phyloP scores from a whole-genome alignment of 805 yeast species.

The Yamadazyma insecticola region DNA sequence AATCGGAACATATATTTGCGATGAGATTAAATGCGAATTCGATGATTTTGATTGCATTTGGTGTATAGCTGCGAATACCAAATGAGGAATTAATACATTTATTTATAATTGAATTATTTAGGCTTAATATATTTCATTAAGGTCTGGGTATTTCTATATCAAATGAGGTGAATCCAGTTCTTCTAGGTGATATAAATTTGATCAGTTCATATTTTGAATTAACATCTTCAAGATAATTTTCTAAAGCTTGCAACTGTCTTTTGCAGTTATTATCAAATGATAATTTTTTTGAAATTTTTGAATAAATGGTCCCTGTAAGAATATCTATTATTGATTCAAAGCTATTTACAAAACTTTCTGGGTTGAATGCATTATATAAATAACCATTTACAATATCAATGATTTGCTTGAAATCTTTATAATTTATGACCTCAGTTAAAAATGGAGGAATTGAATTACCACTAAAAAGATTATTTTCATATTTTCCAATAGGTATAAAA shows the following conservation, averaged over 20 bases:
- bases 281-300: constrained; percentile 17
- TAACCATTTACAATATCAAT: constrained; percentile 41
- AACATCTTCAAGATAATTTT: constrained; percentile 21
- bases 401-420: constrained; percentile 37
- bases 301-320: constrained; percentile 32
- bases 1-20: no score
- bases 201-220: constrained; percentile 13
- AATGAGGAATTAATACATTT: no score
- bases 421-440: constrained; percentile 21
- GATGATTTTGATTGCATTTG: no score
- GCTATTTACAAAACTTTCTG: constrained; percentile 19
- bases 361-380: constrained; percentile 36
- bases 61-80: no score
- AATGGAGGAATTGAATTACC: constrained; percentile 46
- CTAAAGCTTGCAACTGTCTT: constrained; percentile 34
- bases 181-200: constrained; percentile 41
- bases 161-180: constrained; percentile 27
- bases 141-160: constrained; percentile 50
- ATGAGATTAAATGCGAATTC: no score
- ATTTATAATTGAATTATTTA: no score
- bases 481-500: constrained; percentile 36
- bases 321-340: constrained; percentile 39
- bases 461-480: constrained; percentile 46
- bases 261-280: constrained; percentile 20
- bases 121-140: no score